Conservation (phyloP, 192 early-diverging fungal species). For the Coemansia sp. region DNA sequence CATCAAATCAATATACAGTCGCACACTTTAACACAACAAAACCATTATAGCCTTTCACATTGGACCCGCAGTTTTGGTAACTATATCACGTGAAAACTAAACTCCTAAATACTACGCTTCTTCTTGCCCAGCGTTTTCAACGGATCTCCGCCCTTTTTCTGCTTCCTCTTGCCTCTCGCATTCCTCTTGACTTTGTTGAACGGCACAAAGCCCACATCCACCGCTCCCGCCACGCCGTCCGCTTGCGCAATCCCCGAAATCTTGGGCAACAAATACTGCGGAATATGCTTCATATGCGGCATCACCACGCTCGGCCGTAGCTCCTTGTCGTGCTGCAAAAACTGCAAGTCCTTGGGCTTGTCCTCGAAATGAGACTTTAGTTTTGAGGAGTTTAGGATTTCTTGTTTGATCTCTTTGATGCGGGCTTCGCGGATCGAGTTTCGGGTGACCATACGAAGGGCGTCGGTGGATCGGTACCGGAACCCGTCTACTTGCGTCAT, state of each 20-base stretch:
- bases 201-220: slow-evolving; percentile 51
- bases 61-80: neutral
- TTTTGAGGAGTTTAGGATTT: slow-evolving; percentile 94
- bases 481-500: slow-evolving; percentile 90
- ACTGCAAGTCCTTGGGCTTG: slow-evolving; percentile 88
- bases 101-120: slow-evolving; percentile 27
- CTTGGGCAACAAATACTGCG: slow-evolving; percentile 89
- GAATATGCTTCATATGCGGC: slow-evolving; percentile 90
- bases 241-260: slow-evolving; percentile 54
- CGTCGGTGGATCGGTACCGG: slow-evolving; percentile 85
- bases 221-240: slow-evolving; percentile 34
- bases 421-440: slow-evolving; percentile 83
- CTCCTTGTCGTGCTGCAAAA: slow-evolving; percentile 86
- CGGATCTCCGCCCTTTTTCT: slow-evolving; percentile 30
- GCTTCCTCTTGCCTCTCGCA: slow-evolving; percentile 3
- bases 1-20: neutral
- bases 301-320: slow-evolving; percentile 80
- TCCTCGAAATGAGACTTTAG: slow-evolving; percentile 97
- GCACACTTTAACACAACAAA: neutral
- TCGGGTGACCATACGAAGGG: slow-evolving; percentile 73
- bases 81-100: neutral
- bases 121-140: slow-evolving; percentile 45
- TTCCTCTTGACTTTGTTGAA: slow-evolving; percentile 48
- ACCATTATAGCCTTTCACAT: no score
- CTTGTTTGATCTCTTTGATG: slow-evolving; percentile 91